These are phyloP conservation scores for Aspergillus oerlinghausenensis DNA, from an alignment of 2,329 filamentous ascomycete genomes.

Conservation along the genomic window DNA sequence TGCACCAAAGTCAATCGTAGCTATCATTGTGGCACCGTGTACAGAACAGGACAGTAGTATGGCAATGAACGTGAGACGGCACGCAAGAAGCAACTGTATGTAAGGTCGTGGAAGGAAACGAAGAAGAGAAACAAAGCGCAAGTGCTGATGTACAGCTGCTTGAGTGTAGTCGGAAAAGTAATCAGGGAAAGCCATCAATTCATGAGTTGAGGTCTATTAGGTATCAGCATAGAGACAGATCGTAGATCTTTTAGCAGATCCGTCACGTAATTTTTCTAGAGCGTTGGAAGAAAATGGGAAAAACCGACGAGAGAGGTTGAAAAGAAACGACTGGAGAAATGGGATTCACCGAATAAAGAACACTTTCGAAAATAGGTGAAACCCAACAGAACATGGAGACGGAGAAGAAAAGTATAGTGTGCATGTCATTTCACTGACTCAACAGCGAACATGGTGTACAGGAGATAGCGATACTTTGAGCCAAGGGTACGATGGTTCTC, in stretches of 20 bases:
- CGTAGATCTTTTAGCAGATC: slow-evolving; percentile 21
- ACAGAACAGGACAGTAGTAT: not conserved
- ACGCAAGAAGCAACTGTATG: not conserved
- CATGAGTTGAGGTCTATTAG: slow-evolving; percentile 27
- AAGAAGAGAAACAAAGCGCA: not conserved
- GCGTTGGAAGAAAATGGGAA: slow-evolving; percentile 8
- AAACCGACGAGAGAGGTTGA: slow-evolving; percentile 3
- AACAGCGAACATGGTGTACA: not conserved
- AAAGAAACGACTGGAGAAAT: not conserved
- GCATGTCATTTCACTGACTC: not conserved
- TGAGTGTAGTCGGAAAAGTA: slow-evolving; percentile 3
- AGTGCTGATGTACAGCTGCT: not conserved
- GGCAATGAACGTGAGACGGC: not conserved
- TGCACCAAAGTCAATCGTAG: not conserved
- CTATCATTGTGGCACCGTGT: not conserved
- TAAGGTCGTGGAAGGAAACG: not conserved
- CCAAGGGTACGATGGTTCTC: not conserved
- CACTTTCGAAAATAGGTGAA: not conserved
- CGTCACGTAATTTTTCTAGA: slow-evolving; percentile 25
- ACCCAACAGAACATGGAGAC: not conserved
- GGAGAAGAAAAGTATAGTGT: slow-evolving; percentile 9
- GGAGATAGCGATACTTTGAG: not conserved
- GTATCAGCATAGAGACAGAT: slow-evolving; percentile 27
- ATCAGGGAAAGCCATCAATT: slow-evolving; percentile 15
- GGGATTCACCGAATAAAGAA: slow-evolving; percentile 2